phyloP scores from a whole-genome alignment of 345 rosid genomes.

The Brassica incana region DNA sequence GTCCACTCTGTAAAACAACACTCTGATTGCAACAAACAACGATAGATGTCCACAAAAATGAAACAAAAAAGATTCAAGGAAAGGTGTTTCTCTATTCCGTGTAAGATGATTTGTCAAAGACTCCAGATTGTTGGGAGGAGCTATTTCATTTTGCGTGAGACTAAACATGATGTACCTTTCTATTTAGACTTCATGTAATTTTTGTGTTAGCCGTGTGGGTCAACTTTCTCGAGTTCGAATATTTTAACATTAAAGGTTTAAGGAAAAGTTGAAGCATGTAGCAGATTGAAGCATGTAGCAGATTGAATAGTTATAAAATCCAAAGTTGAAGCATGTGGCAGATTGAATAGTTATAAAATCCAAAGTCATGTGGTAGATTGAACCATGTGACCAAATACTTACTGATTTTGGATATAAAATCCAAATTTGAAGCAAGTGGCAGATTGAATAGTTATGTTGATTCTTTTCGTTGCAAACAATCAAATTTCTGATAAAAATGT shows the following conservation, averaged over 20 bases:
- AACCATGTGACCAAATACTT: not conserved
- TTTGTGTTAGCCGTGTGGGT: slow-evolving; percentile 20
- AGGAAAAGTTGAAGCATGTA: not conserved
- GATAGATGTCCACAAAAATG: not conserved
- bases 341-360: not conserved
- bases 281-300: not conserved
- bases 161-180: slow-evolving; percentile 26
- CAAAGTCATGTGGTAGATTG: too few relatives aligned
- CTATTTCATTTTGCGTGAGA: slow-evolving; percentile 55
- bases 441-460: not conserved
- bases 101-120: slow-evolving; percentile 8
- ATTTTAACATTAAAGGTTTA: not conserved
- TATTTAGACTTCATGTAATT: slow-evolving; percentile 5
- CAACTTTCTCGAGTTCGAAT: slow-evolving; percentile 19
- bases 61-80: not conserved
- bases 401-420: not conserved
- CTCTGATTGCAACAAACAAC: not conserved
- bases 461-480: not conserved
- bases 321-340: too few relatives aligned
- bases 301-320: too few relatives aligned
- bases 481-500: not conserved
- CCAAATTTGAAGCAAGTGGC: not conserved
- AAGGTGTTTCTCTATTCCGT: slow-evolving; percentile 19
- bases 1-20: not conserved
- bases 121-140: not conserved